Conservation (phyloP, 192 early-diverging fungal genomes). For the Hyaloraphidium curvatum region DNA sequence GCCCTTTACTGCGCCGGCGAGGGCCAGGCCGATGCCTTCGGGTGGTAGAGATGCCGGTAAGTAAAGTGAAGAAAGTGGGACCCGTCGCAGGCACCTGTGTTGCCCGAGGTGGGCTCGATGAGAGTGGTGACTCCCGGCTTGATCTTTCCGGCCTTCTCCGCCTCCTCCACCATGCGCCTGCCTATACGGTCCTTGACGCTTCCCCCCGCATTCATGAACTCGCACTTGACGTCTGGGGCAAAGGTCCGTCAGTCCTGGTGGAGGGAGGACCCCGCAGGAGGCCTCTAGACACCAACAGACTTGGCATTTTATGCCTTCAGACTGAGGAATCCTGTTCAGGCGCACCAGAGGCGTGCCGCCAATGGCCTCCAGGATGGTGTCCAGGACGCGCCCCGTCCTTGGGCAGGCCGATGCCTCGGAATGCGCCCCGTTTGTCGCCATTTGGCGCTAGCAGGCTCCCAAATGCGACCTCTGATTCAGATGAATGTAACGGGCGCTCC, state of each 20-base stretch:
- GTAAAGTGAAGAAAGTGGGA: not conserved
- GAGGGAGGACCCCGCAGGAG: not conserved
- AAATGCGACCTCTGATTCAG: no score
- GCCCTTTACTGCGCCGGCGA: conserved; percentile 95
- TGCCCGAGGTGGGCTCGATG: conserved; percentile 98
- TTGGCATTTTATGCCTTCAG: conserved; percentile 87
- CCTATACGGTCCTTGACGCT: conserved; percentile 99
- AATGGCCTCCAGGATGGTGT: not conserved
- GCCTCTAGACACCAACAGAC: conserved; percentile 33
- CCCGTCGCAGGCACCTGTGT: conserved; percentile 49
- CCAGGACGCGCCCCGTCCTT: not conserved
- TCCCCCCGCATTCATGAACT: conserved; percentile 97
- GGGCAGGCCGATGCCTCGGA: no score
- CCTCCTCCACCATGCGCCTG: conserved; percentile 87
- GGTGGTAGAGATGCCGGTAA: not conserved
- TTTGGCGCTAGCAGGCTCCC: no score
- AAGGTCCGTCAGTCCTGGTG: not conserved
- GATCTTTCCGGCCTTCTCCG: conserved; percentile 74
- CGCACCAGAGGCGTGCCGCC: conserved; percentile 92
- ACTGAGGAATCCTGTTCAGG: conserved; percentile 67
- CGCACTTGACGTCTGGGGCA: conserved; percentile 63
- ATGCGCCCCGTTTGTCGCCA: no score
- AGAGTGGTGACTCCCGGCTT: conserved; percentile 75
- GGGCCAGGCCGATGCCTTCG: conserved; percentile 72
- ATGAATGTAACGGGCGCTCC: no score